Conservation (phyloP, 2,329 filamentous ascomycete species). For the Penicillium expansum region DNA sequence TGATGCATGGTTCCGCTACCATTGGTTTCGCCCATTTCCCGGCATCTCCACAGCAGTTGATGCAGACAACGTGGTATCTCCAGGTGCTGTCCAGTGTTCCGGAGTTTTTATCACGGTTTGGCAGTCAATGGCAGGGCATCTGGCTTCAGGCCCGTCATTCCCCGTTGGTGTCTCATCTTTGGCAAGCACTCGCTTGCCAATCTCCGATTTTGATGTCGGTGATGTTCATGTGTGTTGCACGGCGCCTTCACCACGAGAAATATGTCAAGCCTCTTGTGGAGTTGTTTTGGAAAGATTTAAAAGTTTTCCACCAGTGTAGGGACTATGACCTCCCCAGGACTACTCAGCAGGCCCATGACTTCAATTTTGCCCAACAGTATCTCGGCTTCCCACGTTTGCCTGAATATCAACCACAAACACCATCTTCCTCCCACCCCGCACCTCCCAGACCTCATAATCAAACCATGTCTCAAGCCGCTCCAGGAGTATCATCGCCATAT, state of each 20-base stretch:
- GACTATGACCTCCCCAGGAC: background rate
- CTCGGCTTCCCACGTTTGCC: background rate
- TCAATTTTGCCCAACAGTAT: background rate
- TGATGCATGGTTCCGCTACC: background rate
- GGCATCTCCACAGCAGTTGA: constrained; percentile 10
- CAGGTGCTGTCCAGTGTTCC: constrained; percentile 40
- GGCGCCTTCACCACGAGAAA: background rate
- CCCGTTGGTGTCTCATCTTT: background rate
- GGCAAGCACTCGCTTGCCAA: background rate
- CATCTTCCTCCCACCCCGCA: background rate
- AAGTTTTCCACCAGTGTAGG: background rate
- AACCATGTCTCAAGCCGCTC: background rate
- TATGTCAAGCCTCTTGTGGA: background rate
- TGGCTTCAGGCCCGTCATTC: background rate
- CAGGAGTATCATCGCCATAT: background rate
- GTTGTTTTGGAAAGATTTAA: constrained; percentile 1
- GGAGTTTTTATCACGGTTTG: constrained; percentile 47
- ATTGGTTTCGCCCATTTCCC: constrained; percentile 44
- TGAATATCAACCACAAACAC: background rate
- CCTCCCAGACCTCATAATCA: background rate
- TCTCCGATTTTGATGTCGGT: constrained; percentile 7
- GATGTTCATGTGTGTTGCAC: constrained; percentile 4
- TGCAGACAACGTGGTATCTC: constrained; percentile 35
- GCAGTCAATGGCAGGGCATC: constrained; percentile 42
- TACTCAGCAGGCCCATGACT: background rate